These are phyloP conservation scores for Artemisia tridentata DNA, from an alignment of 129 eudicot species.

Conservation along the genomic window DNA sequence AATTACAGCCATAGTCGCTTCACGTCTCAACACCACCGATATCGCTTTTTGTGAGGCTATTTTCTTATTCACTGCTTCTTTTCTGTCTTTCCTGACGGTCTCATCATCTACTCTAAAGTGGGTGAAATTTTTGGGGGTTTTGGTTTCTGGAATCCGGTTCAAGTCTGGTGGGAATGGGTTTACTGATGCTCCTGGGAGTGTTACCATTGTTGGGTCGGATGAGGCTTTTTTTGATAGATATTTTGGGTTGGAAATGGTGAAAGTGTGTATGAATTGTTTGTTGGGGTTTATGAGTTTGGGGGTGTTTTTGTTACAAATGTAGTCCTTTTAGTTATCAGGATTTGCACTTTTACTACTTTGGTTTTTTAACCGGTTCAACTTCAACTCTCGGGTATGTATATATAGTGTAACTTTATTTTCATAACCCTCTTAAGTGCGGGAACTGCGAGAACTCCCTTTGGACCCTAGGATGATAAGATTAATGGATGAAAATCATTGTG, in stretches of 20 bases:
- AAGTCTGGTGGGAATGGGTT: slow-evolving; percentile 51
- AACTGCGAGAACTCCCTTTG: no score
- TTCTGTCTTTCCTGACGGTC: slow-evolving; percentile 55
- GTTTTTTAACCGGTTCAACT: background rate
- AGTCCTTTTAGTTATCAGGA: background rate
- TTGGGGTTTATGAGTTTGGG: slow-evolving; percentile 4
- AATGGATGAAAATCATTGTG: no score
- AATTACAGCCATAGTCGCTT: slow-evolving; percentile 83
- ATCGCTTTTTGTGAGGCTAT: slow-evolving; percentile 84
- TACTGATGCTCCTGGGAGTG: slow-evolving; percentile 61
- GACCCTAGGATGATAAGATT: no score
- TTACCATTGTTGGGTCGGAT: slow-evolving; percentile 46
- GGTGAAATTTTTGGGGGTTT: slow-evolving; percentile 21
- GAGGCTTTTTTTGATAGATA: slow-evolving; percentile 20
- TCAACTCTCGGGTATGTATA: no score
- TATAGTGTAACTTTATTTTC: no score
- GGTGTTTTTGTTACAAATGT: background rate
- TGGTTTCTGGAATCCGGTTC: slow-evolving; percentile 33
- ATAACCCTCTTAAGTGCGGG: no score
- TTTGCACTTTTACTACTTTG: background rate
- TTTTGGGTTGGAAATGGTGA: slow-evolving; percentile 1
- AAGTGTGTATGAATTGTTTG: background rate
- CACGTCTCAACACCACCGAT: slow-evolving; percentile 82
- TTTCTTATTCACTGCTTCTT: slow-evolving; percentile 68
- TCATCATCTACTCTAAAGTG: slow-evolving; percentile 29